These are phyloP conservation scores for Blastobotrys ciferrii DNA, from an alignment of 1,139 yeast genomes.

Conservation along the genomic window DNA sequence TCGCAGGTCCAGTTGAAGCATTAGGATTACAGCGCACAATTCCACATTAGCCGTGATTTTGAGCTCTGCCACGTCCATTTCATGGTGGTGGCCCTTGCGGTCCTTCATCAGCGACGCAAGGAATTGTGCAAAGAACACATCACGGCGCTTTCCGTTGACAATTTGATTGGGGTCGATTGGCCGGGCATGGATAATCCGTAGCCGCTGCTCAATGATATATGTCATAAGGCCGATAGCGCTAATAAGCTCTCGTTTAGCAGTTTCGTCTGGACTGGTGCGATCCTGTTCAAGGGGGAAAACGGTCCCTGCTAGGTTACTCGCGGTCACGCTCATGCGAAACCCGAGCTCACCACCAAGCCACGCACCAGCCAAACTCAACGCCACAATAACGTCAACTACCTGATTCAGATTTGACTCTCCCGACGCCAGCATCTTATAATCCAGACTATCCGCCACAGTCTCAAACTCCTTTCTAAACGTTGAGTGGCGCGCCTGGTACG, in stretches of 20 bases:
- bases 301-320: slow-evolving; percentile 26
- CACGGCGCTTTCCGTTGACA: slow-evolving; percentile 17
- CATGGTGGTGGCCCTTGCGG: slow-evolving; percentile 18
- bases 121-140: slow-evolving; percentile 16
- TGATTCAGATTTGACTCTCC: slow-evolving; percentile 10
- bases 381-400: slow-evolving; percentile 23
- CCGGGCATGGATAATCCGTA: slow-evolving; percentile 28
- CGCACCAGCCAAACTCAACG: slow-evolving; percentile 27
- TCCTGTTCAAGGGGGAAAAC: slow-evolving; percentile 20
- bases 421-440: slow-evolving; percentile 1
- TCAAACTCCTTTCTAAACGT: slow-evolving; percentile 24
- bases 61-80: slow-evolving; percentile 25
- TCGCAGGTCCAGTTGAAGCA: slow-evolving; percentile 26
- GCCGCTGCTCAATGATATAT: slow-evolving; percentile 28
- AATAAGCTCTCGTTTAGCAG: slow-evolving; percentile 19
- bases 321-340: slow-evolving; percentile 25
- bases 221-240: slow-evolving; percentile 28
- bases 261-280: slow-evolving; percentile 14
- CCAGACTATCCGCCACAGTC: slow-evolving; percentile 15
- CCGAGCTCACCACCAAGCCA: slow-evolving; percentile 31
- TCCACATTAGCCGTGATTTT: slow-evolving; percentile 30
- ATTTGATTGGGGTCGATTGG: slow-evolving; percentile 21
- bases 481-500: slow-evolving; percentile 21
- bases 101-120: slow-evolving; percentile 17
- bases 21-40: slow-evolving; percentile 28